Evolutionary conservation across 1,284 basidiomycete species (phyloP), one percentile per base, ranked within the genome.

Genomic region (Irpex sp.): DNA sequence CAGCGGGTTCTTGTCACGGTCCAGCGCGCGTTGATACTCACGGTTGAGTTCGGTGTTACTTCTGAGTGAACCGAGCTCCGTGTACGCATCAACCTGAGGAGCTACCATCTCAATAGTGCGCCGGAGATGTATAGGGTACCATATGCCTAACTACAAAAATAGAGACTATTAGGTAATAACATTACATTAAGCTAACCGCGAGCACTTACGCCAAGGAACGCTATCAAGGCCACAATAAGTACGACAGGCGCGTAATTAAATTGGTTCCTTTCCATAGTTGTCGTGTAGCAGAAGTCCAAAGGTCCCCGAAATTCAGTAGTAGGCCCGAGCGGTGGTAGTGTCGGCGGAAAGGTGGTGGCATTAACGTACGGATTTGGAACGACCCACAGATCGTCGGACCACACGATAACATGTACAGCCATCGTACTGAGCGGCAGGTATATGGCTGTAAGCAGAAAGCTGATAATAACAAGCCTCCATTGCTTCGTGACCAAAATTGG

Each of bases 211-310:
- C 81, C 73, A 31, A 78, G 59, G 55, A 93, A 77, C 9, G 83
- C 82, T 5, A 87, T 60, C 0, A 79, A 67, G 0, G 90, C 83
- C 15, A 89, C 68, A 13, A 87, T 81, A 3, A 93, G 73, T 35
- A 92, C 74, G 3, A 85, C 68, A 11, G 86, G 89, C 0, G 90
- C 89, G 67, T 81, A 90, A 71, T 94, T 94, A 69, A 92, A 78
- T 69, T 88, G 80, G 66, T 90, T 85, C 55, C 80, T 80, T 63
- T 83, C 81, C 89, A 90, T 87, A 1, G 89, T 89, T 0, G 88
- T 88, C 2, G 87, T 88, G 78, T 86, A 94, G 74, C 92, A 93
- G 69, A 93, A 92, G 73, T 93, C 88, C 61, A 89, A 71, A 1
- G 89, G 83, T 59, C 85, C 83, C 58, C 84, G 79, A 71, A 77